Conservation (phyloP, 2,329 filamentous ascomycete genomes). For the Bipolaris victoriae region DNA sequence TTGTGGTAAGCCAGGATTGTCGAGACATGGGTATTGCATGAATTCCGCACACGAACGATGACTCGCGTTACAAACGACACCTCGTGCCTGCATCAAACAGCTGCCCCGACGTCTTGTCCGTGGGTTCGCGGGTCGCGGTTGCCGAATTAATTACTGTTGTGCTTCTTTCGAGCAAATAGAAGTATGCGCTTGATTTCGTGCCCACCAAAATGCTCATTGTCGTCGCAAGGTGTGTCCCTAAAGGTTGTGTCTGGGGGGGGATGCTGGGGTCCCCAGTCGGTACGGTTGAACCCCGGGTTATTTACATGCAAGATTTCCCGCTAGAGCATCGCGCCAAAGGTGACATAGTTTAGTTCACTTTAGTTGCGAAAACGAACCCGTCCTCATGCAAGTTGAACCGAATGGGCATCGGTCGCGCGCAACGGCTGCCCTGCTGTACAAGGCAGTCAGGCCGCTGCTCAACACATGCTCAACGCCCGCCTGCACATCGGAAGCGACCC, state of each 20-base stretch:
- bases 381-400: conserved; percentile 8
- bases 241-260: conserved; percentile 2
- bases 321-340: conserved; percentile 6
- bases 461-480: conserved; percentile 10
- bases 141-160: conserved; percentile 1
- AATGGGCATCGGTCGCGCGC: conserved; percentile 6
- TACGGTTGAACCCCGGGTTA: conserved; percentile 19
- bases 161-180: neutral
- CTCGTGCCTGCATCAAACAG: conserved; percentile 7
- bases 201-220: neutral
- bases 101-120: neutral
- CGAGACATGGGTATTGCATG: conserved; percentile 1
- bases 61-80: conserved; percentile 6
- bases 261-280: conserved; percentile 8
- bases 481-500: conserved; percentile 10
- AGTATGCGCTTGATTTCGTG: neutral
- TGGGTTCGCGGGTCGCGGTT: neutral
- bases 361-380: conserved; percentile 18
- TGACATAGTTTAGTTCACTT: conserved; percentile 9
- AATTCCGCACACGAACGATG: conserved; percentile 1
- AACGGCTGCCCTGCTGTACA: conserved; percentile 17
- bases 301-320: conserved; percentile 22
- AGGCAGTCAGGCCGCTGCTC: conserved; percentile 11
- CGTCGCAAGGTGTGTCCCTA: conserved; percentile 2
- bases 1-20: conserved; percentile 6